A percentile compares a stretch with the other conserved stretches of the same genome.
Evolutionary conservation across 176 grass and related monocot genomes (phyloP).

Genomic region (Olyra latifolia): DNA sequence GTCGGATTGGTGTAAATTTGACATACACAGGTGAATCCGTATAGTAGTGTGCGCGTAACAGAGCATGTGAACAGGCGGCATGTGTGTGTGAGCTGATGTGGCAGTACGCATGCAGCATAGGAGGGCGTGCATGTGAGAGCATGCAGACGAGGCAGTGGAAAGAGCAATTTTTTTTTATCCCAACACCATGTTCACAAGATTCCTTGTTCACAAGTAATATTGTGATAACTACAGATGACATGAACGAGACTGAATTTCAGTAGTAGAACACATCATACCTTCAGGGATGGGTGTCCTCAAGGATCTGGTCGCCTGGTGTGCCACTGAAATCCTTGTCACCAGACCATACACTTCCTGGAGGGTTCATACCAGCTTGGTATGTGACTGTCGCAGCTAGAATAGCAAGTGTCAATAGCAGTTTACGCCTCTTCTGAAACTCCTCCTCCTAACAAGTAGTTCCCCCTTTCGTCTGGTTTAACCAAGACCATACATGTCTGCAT

Average conservation of each 20-base stretch:
- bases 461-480: too few species aligned
- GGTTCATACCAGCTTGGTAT: constrained; percentile 52
- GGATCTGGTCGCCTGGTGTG: constrained; percentile 28
- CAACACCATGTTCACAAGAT: constrained; percentile 44
- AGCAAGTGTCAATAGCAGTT: constrained; percentile 30
- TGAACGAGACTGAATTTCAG: constrained; percentile 39
- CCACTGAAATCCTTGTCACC: constrained; percentile 13
- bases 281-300: constrained; percentile 11
- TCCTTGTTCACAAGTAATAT: constrained; percentile 42
- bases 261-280: constrained; percentile 42
- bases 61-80: too few species aligned
- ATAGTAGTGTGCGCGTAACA: too few species aligned
- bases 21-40: too few species aligned
- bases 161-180: too few species aligned
- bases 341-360: constrained; percentile 49
- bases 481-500: background rate
- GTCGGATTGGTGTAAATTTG: too few species aligned
- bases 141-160: too few species aligned
- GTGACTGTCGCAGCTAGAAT: constrained; percentile 42
- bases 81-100: too few species aligned
- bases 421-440: constrained; percentile 26
- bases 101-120: too few species aligned
- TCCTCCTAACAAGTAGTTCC: constrained; percentile 6
- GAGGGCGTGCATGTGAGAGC: too few species aligned
- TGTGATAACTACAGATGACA: constrained; percentile 37